phyloP scores from a whole-genome alignment of 805 yeast genomes.

The Blastobotrys americana region DNA sequence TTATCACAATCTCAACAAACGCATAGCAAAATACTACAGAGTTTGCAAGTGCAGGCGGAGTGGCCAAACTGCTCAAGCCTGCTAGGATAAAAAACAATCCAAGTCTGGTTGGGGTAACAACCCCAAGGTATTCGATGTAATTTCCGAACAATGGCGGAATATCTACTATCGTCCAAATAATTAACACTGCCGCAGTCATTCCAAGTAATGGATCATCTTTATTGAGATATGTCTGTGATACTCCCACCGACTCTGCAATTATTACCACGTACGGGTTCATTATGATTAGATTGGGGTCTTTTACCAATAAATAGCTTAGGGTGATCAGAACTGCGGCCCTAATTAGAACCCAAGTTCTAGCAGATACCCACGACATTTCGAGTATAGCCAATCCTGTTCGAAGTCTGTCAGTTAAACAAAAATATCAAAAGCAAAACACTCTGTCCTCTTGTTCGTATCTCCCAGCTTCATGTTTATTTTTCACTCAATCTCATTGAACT shows the following conservation, averaged over 20 bases:
- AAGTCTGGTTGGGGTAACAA: slow-evolving; percentile 27
- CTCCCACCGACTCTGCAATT: slow-evolving; percentile 22
- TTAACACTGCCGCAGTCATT: slow-evolving; percentile 23
- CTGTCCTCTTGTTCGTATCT: too few species aligned
- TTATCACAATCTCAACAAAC: slow-evolving; percentile 28
- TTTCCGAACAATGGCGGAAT: slow-evolving; percentile 22
- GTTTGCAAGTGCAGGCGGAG: slow-evolving; percentile 21
- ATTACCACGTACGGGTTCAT: slow-evolving; percentile 23
- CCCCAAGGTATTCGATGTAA: slow-evolving; percentile 20
- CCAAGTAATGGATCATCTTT: slow-evolving; percentile 24
- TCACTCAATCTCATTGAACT: too few species aligned
- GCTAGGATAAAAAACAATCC: slow-evolving; percentile 21
- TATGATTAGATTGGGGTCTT: slow-evolving; percentile 23
- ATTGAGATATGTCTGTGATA: slow-evolving; percentile 11
- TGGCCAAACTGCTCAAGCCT: slow-evolving; percentile 19
- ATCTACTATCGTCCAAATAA: slow-evolving; percentile 24
- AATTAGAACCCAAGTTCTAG: slow-evolving; percentile 19
- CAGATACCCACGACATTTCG: slow-evolving; percentile 17
- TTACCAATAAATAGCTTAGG: slow-evolving; percentile 25
- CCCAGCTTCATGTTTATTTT: too few species aligned
- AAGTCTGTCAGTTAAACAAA: too few species aligned
- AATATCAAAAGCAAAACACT: too few species aligned
- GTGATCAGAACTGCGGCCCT: slow-evolving; percentile 23
- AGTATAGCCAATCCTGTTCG: too few species aligned
- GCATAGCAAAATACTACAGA: slow-evolving; percentile 27